phyloP scores from a whole-genome alignment of 192 early-diverging fungal genomes.

The Umbelopsis sp. region DNA sequence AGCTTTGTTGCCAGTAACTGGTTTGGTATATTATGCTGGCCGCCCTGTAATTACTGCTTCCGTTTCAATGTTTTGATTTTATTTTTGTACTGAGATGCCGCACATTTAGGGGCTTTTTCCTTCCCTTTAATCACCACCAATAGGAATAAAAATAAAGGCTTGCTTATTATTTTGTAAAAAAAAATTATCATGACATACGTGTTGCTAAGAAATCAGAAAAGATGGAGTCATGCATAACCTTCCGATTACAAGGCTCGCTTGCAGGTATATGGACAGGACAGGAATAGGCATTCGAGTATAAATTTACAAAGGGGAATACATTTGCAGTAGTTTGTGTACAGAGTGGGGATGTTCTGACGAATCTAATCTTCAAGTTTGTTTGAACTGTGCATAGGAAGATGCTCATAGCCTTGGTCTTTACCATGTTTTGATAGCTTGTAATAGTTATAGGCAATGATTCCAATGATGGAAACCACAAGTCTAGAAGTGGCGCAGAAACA shows the following conservation, averaged over 20 bases:
- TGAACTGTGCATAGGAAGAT: constrained; percentile 23
- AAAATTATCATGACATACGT: neutral
- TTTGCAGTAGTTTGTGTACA: neutral
- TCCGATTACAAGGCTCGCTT: neutral
- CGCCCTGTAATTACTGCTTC: too few species aligned
- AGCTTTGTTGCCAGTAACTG: too few species aligned
- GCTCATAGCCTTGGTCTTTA: constrained; percentile 24
- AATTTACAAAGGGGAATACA: constrained; percentile 14
- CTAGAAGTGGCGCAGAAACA: constrained; percentile 34
- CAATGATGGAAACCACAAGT: constrained; percentile 54
- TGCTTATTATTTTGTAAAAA: neutral
- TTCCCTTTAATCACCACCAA: neutral
- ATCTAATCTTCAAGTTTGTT: constrained; percentile 24
- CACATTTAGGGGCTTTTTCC: too few species aligned
- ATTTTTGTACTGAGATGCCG: too few species aligned
- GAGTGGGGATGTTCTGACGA: neutral
- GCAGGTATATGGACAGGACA: neutral
- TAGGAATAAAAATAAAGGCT: neutral
- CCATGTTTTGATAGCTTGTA: constrained; percentile 31
- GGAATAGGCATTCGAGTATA: neutral
- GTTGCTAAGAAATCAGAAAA: neutral
- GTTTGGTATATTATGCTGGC: too few species aligned
- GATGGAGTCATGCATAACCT: neutral
- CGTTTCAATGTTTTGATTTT: too few species aligned
- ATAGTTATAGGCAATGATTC: constrained; percentile 58